A percentile compares a stretch with the other conserved stretches of the same genome.
Evolutionary conservation across 768 basidiomycete species (phyloP).

Genomic region (Podaxis sp.): DNA sequence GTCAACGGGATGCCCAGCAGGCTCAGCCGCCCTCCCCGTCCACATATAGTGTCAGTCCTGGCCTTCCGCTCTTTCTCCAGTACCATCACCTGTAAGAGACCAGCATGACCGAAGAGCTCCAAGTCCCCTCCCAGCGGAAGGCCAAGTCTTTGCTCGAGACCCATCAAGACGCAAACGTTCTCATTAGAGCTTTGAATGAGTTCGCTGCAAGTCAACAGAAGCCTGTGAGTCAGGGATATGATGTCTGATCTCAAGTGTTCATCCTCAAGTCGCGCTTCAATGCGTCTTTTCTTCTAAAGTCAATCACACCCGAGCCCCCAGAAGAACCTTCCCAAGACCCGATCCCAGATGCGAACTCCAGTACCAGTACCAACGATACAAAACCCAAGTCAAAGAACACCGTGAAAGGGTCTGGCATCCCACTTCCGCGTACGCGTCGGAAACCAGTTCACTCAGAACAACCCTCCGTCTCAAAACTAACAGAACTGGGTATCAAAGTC

Average conservation of each 20-base stretch:
- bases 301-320: background rate
- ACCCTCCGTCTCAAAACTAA: slow-evolving; percentile 23
- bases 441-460: slow-evolving; percentile 19
- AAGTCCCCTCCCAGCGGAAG: background rate
- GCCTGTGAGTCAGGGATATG: slow-evolving; percentile 16
- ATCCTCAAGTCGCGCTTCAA: slow-evolving; percentile 13
- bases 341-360: background rate
- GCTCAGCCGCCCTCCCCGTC: background rate
- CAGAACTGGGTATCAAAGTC: slow-evolving; percentile 41
- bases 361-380: background rate
- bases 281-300: slow-evolving; percentile 8
- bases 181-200: slow-evolving; percentile 10
- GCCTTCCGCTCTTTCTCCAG: slow-evolving; percentile 2
- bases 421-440: background rate
- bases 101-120: slow-evolving; percentile 8
- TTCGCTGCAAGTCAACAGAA: slow-evolving; percentile 11
- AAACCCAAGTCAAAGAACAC: background rate
- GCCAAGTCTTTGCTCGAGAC: slow-evolving; percentile 10
- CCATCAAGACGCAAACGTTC: slow-evolving; percentile 4
- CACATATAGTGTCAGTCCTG: background rate
- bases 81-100: slow-evolving; percentile 7
- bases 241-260: slow-evolving; percentile 9
- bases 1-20: background rate
- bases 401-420: too few species aligned
- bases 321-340: background rate